phyloP scores from a whole-genome alignment of 768 basidiomycete species.

The Amanita rimosa region DNA sequence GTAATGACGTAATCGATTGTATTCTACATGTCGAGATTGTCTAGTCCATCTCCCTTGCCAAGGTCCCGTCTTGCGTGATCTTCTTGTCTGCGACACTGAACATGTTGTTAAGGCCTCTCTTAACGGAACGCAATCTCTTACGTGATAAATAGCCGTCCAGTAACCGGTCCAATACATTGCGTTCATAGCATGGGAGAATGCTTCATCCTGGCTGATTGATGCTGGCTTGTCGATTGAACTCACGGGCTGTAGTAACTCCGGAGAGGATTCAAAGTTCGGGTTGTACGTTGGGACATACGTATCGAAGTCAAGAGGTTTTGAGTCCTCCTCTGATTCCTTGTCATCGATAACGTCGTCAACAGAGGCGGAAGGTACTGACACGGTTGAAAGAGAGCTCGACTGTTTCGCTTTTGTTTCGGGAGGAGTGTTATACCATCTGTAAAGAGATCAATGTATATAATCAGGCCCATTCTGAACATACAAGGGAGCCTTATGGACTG shows the following conservation, averaged over 20 bases:
- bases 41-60: conserved; percentile 19
- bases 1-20: too few species aligned
- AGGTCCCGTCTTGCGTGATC: background rate
- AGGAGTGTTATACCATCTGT: conserved; percentile 74
- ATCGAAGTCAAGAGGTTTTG: conserved; percentile 55
- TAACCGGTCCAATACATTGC: conserved; percentile 87
- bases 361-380: conserved; percentile 3
- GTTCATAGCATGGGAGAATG: conserved; percentile 60
- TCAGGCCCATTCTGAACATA: conserved; percentile 22
- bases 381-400: too few species aligned
- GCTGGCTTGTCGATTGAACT: conserved; percentile 14
- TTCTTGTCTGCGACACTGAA: conserved; percentile 22
- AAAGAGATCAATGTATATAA: background rate
- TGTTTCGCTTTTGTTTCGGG: conserved; percentile 11
- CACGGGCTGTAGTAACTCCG: conserved; percentile 8
- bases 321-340: conserved; percentile 23
- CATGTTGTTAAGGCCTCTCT: background rate
- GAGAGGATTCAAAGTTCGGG: conserved; percentile 35
- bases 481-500: conserved; percentile 64
- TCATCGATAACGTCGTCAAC: conserved; percentile 1
- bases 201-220: conserved; percentile 57
- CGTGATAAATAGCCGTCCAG: conserved; percentile 82
- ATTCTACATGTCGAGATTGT: conserved; percentile 75
- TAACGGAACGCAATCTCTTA: conserved; percentile 19
- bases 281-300: conserved; percentile 65